Evolutionary conservation across 2,329 filamentous ascomycete genomes (phyloP).

Genomic region (Epichloe coenophiala): DNA sequence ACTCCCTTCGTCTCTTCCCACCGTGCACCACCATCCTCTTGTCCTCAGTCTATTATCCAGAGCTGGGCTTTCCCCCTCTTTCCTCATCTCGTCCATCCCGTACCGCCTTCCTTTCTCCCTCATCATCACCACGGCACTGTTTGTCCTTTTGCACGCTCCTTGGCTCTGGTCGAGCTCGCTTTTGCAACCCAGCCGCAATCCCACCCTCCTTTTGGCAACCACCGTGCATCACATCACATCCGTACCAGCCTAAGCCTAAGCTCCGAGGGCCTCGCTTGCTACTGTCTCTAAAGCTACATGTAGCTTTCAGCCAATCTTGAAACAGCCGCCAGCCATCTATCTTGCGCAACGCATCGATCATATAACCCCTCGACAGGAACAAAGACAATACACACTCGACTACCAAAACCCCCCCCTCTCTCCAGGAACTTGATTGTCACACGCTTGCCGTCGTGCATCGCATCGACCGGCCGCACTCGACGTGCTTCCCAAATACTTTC

Average conservation of each 20-base stretch:
- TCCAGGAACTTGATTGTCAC: neutral
- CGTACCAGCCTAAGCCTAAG: slow-evolving; percentile 3
- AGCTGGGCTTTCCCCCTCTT: slow-evolving; percentile 19
- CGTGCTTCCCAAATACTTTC: slow-evolving; percentile 20
- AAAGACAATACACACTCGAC: neutral
- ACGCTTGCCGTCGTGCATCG: neutral
- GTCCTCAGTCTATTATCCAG: slow-evolving; percentile 14
- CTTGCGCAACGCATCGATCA: neutral
- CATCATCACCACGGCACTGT: slow-evolving; percentile 22
- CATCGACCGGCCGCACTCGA: slow-evolving; percentile 20
- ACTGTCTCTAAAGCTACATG: slow-evolving; percentile 9
- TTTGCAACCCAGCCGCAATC: slow-evolving; percentile 11
- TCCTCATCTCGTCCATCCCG: slow-evolving; percentile 28
- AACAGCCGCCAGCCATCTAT: neutral
- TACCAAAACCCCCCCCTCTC: neutral
- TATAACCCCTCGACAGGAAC: neutral
- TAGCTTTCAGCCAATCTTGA: neutral
- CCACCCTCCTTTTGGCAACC: slow-evolving; percentile 25
- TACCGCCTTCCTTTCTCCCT: slow-evolving; percentile 27
- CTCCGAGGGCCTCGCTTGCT: slow-evolving; percentile 7
- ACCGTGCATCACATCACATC: slow-evolving; percentile 13
- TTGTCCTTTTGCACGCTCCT: slow-evolving; percentile 24
- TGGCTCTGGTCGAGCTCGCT: slow-evolving; percentile 20
- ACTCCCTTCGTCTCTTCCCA: slow-evolving; percentile 5
- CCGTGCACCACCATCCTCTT: slow-evolving; percentile 13